These are phyloP conservation scores for Aspergillus calidoustus DNA, from an alignment of 2,329 filamentous ascomycete genomes.

Conservation along the genomic window DNA sequence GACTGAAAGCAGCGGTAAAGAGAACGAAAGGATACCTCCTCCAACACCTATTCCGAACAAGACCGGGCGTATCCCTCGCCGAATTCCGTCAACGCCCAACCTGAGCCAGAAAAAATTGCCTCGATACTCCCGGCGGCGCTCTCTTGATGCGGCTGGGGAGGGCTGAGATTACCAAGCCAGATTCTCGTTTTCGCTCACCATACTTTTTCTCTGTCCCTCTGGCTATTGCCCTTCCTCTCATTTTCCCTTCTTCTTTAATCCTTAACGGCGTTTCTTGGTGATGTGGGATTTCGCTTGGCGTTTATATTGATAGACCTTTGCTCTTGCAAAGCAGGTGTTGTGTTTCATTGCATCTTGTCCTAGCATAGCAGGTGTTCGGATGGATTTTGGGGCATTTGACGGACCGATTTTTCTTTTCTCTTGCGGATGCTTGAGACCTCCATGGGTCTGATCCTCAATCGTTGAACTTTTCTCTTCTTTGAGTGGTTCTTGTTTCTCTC, in stretches of 20 bases:
- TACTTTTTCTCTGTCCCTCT: background rate
- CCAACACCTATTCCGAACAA: conserved; percentile 30
- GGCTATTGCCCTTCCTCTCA: conserved; percentile 1
- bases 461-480: conserved; percentile 16
- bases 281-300: background rate
- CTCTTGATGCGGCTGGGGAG: conserved; percentile 38
- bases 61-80: conserved; percentile 34
- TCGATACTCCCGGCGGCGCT: conserved; percentile 36
- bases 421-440: background rate
- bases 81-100: conserved; percentile 43
- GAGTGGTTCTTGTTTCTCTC: background rate
- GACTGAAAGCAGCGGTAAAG: conserved; percentile 46
- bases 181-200: background rate
- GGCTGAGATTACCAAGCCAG: conserved; percentile 9
- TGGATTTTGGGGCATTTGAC: conserved; percentile 5
- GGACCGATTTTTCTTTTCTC: background rate
- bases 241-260: conserved; percentile 7
- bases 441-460: background rate
- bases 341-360: conserved; percentile 6
- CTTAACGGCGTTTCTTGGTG: background rate
- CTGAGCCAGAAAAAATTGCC: conserved; percentile 31
- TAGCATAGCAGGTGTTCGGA: conserved; percentile 23
- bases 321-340: conserved; percentile 15
- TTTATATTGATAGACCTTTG: conserved; percentile 8
- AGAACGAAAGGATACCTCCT: conserved; percentile 34